Base-by-base conservation (phyloP, 495 filamentous ascomycete species). In the Niebla homalea region DNA sequence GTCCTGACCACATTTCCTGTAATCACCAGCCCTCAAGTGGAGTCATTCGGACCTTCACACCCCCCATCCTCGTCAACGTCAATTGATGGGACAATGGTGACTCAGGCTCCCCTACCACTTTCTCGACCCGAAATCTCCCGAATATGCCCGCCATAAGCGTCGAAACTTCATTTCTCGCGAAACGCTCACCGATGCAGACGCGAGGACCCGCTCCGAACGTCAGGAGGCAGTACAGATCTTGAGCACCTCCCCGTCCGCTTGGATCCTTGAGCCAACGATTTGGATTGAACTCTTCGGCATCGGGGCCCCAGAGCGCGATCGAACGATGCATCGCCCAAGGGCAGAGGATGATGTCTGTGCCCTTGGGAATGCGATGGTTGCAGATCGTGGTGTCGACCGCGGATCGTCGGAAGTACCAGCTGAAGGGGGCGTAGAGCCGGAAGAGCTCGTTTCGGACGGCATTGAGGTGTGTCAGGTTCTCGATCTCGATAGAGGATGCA, bases 171-270 rank as follows among this genome's bases (percentile, higher is more conserved):
- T 76, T 70, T 64, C 77, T 83, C 0, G 87, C 83, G 64, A 96
- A 96, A 4, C 70, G 70, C 63, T 76, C 70, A 19, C 86, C 87
- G 40, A 94, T 87, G 57, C 87, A 94, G 20, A 78, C 73, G 14
- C 85, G 67, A 4, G 87, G 86, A 0, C 87, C 87, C 51, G 85
- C 76, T 41, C 83, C 77, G 61, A 94, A 94, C 0, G 85, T 88
- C 53, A 90, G 76, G 49, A 87, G 85, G 0, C 82, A 79, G 53
- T 76, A 76, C 57, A 84, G 84, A 58, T 72, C 70, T 54, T 66
- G 64, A 69, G 85, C 60, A 57, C 70, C 64, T 61, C 65, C 62
- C 64, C 79, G 59, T 64, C 65, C 64, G 6, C 66, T 63, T 55
- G 70, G 39, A 23, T 67, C 68, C 18, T 46, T 44, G 10, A 70